Evolutionary conservation across 2,329 filamentous ascomycete genomes (phyloP).

Genomic region (Fusarium sp.): DNA sequence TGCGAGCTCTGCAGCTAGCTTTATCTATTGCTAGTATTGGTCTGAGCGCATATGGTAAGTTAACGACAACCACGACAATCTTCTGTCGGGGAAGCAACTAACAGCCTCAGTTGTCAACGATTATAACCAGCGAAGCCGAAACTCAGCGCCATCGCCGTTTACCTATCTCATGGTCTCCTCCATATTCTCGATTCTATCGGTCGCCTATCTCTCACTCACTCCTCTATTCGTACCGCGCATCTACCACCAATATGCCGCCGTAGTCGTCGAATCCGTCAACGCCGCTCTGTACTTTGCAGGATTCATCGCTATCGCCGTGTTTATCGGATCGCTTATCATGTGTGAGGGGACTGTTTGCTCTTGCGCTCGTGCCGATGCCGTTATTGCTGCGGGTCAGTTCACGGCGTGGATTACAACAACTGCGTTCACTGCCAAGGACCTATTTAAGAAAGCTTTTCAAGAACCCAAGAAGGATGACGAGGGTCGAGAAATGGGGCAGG

Average conservation of each 20-base stretch:
- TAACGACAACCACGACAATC: neutral
- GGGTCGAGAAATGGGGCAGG: slow-evolving; percentile 54
- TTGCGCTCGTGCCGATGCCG: slow-evolving; percentile 65
- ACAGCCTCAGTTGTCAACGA: slow-evolving; percentile 65
- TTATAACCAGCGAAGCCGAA: slow-evolving; percentile 65
- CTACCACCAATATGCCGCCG: slow-evolving; percentile 61
- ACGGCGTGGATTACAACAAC: slow-evolving; percentile 64
- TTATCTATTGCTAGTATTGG: slow-evolving; percentile 42
- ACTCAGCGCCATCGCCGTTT: slow-evolving; percentile 65
- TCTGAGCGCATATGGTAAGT: slow-evolving; percentile 43
- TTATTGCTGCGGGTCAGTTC: slow-evolving; percentile 66
- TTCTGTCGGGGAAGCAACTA: neutral
- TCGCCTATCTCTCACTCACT: slow-evolving; percentile 64
- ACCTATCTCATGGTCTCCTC: slow-evolving; percentile 69
- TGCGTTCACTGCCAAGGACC: slow-evolving; percentile 58
- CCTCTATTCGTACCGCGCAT: slow-evolving; percentile 59
- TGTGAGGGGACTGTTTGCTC: slow-evolving; percentile 69
- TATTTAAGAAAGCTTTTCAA: slow-evolving; percentile 58
- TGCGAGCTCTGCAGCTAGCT: slow-evolving; percentile 42
- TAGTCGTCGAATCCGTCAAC: slow-evolving; percentile 64
- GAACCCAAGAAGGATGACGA: slow-evolving; percentile 44
- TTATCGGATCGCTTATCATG: slow-evolving; percentile 66
- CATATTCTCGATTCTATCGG: slow-evolving; percentile 65
- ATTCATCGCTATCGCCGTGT: slow-evolving; percentile 69
- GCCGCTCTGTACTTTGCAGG: slow-evolving; percentile 69